Evolutionary conservation across 2,329 filamentous ascomycete species (phyloP).

Genomic region (Diaporthe vexans): DNA sequence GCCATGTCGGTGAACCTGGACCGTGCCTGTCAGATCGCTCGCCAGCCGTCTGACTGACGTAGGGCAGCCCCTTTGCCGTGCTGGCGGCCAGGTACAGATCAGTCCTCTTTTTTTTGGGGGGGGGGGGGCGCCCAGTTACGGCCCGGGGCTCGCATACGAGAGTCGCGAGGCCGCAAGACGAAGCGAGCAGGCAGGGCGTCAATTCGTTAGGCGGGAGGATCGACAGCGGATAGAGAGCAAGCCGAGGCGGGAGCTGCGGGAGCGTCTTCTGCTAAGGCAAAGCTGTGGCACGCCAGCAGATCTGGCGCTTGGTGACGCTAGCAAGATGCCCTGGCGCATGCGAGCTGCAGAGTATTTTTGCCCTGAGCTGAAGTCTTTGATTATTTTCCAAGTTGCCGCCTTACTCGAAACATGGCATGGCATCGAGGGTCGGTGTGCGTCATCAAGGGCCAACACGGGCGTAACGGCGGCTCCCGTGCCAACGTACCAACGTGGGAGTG

Average conservation of each 20-base stretch:
- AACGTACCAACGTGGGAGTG: slow-evolving; percentile 21
- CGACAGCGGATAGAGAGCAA: slow-evolving; percentile 25
- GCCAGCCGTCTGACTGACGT: neutral
- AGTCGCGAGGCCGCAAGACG: neutral
- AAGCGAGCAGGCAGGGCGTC: neutral
- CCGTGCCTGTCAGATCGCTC: neutral
- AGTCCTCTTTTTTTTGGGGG: too few species aligned
- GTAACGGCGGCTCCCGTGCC: slow-evolving; percentile 31
- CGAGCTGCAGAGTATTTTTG: neutral
- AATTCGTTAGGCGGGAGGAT: slow-evolving; percentile 3
- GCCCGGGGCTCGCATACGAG: neutral
- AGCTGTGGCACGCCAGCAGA: slow-evolving; percentile 1
- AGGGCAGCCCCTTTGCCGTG: neutral
- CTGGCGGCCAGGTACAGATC: neutral
- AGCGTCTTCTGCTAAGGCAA: neutral
- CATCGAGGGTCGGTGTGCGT: neutral
- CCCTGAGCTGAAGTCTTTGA: neutral
- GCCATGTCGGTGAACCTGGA: neutral
- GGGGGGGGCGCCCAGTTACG: neutral
- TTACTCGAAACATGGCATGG: neutral
- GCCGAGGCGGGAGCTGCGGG: slow-evolving; percentile 15
- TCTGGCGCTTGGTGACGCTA: neutral
- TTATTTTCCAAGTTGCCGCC: neutral
- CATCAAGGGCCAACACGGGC: slow-evolving; percentile 9
- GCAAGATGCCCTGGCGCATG: neutral